These are phyloP conservation scores for Trichosporon inkin DNA, from an alignment of 1,284 basidiomycete genomes.

Conservation along the genomic window DNA sequence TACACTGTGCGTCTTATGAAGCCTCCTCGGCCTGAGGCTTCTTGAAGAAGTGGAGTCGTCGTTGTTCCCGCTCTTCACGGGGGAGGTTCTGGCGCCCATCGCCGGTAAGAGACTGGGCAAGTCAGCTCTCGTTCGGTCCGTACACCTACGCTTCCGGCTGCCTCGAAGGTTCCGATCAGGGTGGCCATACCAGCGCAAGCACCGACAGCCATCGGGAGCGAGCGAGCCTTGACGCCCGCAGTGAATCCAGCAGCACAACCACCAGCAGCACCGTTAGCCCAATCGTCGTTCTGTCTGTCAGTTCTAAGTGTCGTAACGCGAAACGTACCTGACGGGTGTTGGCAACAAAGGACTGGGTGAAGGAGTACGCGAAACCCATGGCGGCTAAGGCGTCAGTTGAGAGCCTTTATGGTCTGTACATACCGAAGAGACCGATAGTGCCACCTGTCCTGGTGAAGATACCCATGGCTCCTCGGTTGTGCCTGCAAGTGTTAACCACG, in stretches of 20 bases:
- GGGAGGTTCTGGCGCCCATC: constrained; percentile 39
- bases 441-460: constrained; percentile 72
- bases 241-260: constrained; percentile 92
- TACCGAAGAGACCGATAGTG: constrained; percentile 77
- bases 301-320: not conserved
- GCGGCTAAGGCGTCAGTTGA: constrained; percentile 58
- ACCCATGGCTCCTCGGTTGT: constrained; percentile 81
- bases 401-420: constrained; percentile 35
- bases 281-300: constrained; percentile 61
- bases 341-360: constrained; percentile 72
- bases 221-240: constrained; percentile 77
- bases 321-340: constrained; percentile 63
- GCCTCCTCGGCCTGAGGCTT: constrained; percentile 41
- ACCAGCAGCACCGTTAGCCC: constrained; percentile 77
- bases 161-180: constrained; percentile 77
- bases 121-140: not conserved
- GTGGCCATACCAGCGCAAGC: constrained; percentile 76
- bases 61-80: constrained; percentile 52
- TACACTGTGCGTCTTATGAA: constrained; percentile 14
- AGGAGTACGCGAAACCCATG: constrained; percentile 84
- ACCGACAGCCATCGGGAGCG: constrained; percentile 75
- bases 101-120: constrained; percentile 31
- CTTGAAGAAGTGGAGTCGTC: constrained; percentile 54
- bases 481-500: constrained; percentile 45
- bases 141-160: constrained; percentile 59